Evolutionary conservation across 2,329 filamentous ascomycete species (phyloP).

Genomic region (Amauroascus niger): DNA sequence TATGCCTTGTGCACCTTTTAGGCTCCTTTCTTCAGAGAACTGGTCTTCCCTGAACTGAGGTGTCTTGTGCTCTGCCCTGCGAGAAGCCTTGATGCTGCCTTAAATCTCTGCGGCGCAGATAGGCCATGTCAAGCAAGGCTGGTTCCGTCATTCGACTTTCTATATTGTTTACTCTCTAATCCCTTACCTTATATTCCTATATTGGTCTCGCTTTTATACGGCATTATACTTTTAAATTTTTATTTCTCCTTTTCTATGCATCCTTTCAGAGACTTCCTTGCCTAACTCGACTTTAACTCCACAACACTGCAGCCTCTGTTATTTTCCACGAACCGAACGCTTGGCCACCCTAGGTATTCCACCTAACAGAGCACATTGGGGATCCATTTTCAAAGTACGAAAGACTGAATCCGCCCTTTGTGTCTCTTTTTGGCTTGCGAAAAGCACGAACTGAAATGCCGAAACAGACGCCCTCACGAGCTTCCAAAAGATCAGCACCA

Average conservation of each 20-base stretch:
- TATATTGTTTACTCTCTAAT: background rate
- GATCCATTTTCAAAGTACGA: conserved; percentile 4
- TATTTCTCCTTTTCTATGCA: background rate
- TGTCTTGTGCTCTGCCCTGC: background rate
- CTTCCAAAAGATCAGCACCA: conserved; percentile 15
- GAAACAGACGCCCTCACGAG: conserved; percentile 17
- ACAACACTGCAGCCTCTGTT: background rate
- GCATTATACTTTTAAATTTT: background rate
- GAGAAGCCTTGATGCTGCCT: conserved; percentile 5
- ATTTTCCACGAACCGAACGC: background rate
- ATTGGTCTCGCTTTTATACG: background rate
- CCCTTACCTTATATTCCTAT: background rate
- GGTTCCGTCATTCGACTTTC: background rate
- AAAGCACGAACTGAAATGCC: conserved; percentile 17
- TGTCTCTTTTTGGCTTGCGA: conserved; percentile 8
- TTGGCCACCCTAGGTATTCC: background rate
- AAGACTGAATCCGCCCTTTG: conserved; percentile 6
- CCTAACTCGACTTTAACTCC: background rate
- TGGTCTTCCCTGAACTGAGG: background rate
- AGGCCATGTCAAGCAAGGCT: conserved; percentile 10
- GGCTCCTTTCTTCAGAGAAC: conserved; percentile 3
- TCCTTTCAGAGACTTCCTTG: background rate
- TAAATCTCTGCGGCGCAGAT: conserved; percentile 1
- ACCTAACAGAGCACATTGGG: conserved; percentile 5
- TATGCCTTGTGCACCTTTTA: background rate